Conservation (phyloP, 306 rosid species). For the Gillenia trifoliata region DNA sequence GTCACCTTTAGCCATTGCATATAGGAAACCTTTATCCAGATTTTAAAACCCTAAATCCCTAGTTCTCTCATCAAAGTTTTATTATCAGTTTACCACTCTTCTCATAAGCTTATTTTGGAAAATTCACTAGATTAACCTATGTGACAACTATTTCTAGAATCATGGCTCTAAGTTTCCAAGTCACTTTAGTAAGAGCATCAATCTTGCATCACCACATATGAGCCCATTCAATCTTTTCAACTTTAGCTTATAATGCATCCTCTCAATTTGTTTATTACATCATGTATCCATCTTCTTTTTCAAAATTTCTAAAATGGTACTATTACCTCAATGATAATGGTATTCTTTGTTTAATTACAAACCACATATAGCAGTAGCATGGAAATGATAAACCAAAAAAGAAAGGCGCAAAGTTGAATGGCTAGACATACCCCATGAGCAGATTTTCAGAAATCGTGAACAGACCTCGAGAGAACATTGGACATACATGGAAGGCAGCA, state of each 20-base stretch:
- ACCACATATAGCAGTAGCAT: background rate
- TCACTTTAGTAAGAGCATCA: background rate
- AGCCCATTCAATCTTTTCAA: background rate
- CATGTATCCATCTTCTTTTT: background rate
- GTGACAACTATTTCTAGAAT: background rate
- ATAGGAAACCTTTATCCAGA: background rate
- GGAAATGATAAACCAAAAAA: background rate
- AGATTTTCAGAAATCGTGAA: background rate
- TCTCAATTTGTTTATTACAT: background rate
- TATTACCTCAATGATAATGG: background rate
- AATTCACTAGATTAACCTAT: background rate
- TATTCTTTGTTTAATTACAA: background rate
- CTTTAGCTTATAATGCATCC: background rate
- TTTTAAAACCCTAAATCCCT: background rate
- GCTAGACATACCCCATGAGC: conserved; percentile 2
- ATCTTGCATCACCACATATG: background rate
- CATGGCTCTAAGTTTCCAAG: background rate
- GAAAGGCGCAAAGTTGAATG: background rate
- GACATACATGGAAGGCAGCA: background rate
- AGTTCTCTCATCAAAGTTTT: background rate
- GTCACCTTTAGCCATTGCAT: background rate
- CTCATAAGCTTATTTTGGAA: background rate
- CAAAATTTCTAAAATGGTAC: background rate
- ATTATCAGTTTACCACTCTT: background rate
- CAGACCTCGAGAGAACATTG: background rate